Percentiles rank a stretch among this genome's conserved stretches.
Conservation (phyloP, 208 protist genomes). For the Trypanosoma platydactyli region DNA sequence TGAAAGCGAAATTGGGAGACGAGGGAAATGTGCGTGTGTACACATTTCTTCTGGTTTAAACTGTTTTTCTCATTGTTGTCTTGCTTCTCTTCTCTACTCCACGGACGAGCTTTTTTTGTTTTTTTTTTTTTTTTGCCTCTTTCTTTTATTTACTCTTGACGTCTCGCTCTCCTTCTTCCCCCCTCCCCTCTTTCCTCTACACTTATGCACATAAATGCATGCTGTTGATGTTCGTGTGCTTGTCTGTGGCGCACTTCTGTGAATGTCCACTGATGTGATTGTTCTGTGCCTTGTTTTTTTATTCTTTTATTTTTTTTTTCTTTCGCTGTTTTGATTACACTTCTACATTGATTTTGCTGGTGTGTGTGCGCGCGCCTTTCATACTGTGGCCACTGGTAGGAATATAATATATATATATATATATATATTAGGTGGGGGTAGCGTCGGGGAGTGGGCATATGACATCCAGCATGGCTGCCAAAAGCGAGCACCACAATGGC, state of each 20-base stretch:
- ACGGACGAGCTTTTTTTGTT: conserved; percentile 17
- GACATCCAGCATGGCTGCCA: neutral
- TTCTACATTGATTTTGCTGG: neutral
- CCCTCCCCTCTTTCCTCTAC: too few relatives aligned
- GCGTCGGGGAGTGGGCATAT: too few relatives aligned
- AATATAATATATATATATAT: neutral
- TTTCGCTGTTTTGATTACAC: neutral
- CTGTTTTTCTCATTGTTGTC: conserved; percentile 24
- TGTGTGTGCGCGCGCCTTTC: too few relatives aligned
- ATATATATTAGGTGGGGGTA: too few relatives aligned
- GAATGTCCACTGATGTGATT: too few relatives aligned
- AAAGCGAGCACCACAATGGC: conserved; percentile 10
- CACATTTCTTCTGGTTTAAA: neutral
- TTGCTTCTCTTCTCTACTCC: conserved; percentile 10
- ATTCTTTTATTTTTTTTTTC: neutral
- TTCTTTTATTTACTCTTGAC: conserved; percentile 5
- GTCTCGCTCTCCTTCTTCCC: too few relatives aligned
- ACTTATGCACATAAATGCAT: too few relatives aligned
- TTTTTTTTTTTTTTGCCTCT: conserved; percentile 2
- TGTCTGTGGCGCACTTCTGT: too few relatives aligned
- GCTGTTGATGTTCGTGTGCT: too few relatives aligned
- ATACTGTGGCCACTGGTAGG: neutral
- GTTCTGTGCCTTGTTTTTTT: conserved; percentile 29
- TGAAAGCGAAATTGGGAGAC: neutral
- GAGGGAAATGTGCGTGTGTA: neutral